phyloP scores from a whole-genome alignment of 2,329 filamentous ascomycete genomes.

The Cordyceps militaris region DNA sequence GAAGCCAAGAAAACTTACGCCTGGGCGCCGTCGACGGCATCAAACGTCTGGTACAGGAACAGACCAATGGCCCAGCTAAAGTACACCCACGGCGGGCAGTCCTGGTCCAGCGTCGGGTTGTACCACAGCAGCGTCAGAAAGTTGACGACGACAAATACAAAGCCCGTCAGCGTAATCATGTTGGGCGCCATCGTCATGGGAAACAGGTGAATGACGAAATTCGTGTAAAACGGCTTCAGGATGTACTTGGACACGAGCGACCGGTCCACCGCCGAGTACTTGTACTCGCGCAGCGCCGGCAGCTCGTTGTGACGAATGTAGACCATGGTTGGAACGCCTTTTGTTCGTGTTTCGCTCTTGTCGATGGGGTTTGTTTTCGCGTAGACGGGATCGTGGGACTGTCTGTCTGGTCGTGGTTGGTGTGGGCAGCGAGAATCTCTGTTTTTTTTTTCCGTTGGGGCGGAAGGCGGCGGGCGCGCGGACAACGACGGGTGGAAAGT shows the following conservation, averaged over 20 bases:
- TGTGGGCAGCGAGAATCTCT: neutral
- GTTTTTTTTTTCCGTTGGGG: neutral
- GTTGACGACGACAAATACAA: constrained; percentile 83
- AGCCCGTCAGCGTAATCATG: constrained; percentile 83
- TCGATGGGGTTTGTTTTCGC: neutral
- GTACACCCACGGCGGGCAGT: constrained; percentile 95
- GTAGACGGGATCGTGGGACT: neutral
- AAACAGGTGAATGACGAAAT: constrained; percentile 89
- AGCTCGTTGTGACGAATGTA: constrained; percentile 93
- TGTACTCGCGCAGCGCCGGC: constrained; percentile 84
- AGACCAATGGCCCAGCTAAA: constrained; percentile 81
- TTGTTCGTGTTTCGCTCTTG: neutral
- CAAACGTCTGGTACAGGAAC: constrained; percentile 97
- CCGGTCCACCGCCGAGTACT: constrained; percentile 88
- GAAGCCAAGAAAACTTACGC: constrained; percentile 53
- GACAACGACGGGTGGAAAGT: neutral
- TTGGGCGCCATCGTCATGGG: constrained; percentile 91
- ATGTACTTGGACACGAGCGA: constrained; percentile 87
- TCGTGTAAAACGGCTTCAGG: constrained; percentile 94
- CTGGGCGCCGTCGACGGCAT: constrained; percentile 91
- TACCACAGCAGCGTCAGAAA: constrained; percentile 92
- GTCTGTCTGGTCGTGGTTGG: too few species aligned
- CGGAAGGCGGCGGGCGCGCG: neutral
- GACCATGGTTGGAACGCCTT: constrained; percentile 57
- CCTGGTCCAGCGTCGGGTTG: constrained; percentile 84